Evolutionary conservation across 2,329 filamentous ascomycete genomes (phyloP).

Genomic region (Trichophyton benhamiae): DNA sequence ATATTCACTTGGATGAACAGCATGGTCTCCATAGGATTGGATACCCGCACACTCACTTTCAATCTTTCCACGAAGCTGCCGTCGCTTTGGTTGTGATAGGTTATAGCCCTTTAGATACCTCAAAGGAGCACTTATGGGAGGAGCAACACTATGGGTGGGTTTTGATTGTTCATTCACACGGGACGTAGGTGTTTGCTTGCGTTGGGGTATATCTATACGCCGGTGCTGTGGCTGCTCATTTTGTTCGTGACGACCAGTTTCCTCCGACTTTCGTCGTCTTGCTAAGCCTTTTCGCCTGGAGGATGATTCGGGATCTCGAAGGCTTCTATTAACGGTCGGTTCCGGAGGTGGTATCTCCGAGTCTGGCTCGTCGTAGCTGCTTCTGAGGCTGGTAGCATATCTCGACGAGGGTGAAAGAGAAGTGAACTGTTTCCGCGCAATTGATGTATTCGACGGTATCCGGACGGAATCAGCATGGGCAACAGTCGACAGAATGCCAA

Average conservation of each 20-base stretch:
- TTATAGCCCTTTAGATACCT: neutral
- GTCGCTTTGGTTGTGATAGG: neutral
- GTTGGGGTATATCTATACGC: neutral
- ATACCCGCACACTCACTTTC: neutral
- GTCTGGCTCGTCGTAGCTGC: neutral
- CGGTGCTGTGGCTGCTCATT: neutral
- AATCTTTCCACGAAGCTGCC: neutral
- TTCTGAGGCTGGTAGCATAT: neutral
- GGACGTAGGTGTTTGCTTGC: neutral
- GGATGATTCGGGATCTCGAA: neutral
- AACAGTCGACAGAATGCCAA: neutral
- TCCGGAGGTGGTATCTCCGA: neutral
- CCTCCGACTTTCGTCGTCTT: neutral
- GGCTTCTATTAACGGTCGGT: neutral
- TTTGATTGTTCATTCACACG: neutral
- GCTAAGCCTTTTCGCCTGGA: neutral
- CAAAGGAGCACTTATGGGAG: neutral
- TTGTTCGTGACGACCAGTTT: neutral
- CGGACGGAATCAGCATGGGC: neutral
- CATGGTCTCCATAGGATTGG: neutral
- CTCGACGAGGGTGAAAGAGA: neutral
- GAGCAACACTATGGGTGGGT: neutral
- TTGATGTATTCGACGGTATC: neutral
- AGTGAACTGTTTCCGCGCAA: neutral
- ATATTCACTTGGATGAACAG: neutral